Evolutionary conservation across 2,329 filamentous ascomycete species (phyloP).

Genomic region (Dothidotthia symphoricarpi): DNA sequence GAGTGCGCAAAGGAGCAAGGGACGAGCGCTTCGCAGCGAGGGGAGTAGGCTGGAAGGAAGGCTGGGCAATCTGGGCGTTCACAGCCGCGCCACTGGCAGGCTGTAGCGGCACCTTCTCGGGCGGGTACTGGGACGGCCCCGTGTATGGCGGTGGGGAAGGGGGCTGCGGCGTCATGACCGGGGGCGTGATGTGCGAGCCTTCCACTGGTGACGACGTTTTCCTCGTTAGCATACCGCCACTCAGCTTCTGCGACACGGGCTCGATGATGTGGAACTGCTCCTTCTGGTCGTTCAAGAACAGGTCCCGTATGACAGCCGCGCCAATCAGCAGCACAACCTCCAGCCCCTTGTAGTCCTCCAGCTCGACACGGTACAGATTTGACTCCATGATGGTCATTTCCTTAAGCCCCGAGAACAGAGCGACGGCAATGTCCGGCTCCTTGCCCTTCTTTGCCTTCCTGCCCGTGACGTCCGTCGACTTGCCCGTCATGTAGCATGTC

Average conservation of each 20-base stretch:
- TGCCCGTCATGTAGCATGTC: slow-evolving; percentile 82
- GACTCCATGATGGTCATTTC: slow-evolving; percentile 91
- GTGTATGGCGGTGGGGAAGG: slow-evolving; percentile 26
- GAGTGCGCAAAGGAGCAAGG: slow-evolving; percentile 31
- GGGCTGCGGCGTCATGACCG: slow-evolving; percentile 35
- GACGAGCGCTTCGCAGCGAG: slow-evolving; percentile 27
- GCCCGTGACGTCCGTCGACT: slow-evolving; percentile 62
- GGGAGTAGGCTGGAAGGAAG: slow-evolving; percentile 1
- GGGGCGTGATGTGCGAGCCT: slow-evolving; percentile 27
- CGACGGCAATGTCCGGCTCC: slow-evolving; percentile 94
- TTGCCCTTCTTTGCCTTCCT: slow-evolving; percentile 68
- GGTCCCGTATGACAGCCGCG: slow-evolving; percentile 60
- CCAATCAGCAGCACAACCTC: slow-evolving; percentile 73
- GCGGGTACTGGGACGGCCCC: slow-evolving; percentile 21
- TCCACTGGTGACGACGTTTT: slow-evolving; percentile 38
- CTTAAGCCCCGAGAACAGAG: slow-evolving; percentile 69
- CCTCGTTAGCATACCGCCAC: slow-evolving; percentile 33
- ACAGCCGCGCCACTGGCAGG: slow-evolving; percentile 15
- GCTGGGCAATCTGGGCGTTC: slow-evolving; percentile 18
- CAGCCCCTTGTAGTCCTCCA: slow-evolving; percentile 90
- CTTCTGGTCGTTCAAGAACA: slow-evolving; percentile 62
- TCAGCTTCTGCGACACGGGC: slow-evolving; percentile 39
- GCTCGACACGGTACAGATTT: slow-evolving; percentile 83
- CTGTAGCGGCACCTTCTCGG: slow-evolving; percentile 19
- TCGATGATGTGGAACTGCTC: slow-evolving; percentile 77